Base-by-base conservation (phyloP, 106 monocot genomes). In the Dioscorea zingiberensis region DNA sequence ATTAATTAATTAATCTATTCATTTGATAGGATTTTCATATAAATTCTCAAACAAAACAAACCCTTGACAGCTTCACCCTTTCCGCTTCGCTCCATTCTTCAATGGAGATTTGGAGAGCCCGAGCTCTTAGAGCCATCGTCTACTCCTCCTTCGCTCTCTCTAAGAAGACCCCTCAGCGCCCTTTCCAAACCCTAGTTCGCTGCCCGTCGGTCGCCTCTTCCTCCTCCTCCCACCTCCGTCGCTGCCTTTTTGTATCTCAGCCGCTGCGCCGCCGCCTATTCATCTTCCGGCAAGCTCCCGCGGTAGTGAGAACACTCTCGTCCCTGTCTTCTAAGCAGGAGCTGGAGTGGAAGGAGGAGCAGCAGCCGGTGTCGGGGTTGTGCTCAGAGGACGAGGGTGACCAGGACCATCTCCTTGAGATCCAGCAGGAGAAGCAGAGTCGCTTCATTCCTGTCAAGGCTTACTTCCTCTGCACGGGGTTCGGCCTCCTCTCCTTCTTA, bases 391-490 rank as follows among this genome's bases (percentile, higher is more conserved):
- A 83, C 21, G 85, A 81, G 24, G 58, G 59, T 2, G 84, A 80
- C 58, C 74, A 72, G 27, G 85, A 87, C 16, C 90, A 85, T 48
- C 70, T 94, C 21, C 54, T 91, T 18, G 81, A 88, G 74, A 85
- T 83, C 11, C 88, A 85, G 78, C 95, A 89, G 74, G 88, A 83
- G 88, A 85, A 91, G 69, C 80, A 79, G 71, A 83, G 80, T 75
- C 82, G 95, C 27, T 85, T 91, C 67, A 67, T 97, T 21, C 85
- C 91, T 25, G 87, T 97, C 60, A 97, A 97, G 72, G 91, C 95
- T 21, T 97, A 78, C 74, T 97, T 91, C 71, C 55, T 91, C 38
- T 91, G 81, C 61, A 97, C 95, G 46, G 79, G 88, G 95, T 87
- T 24, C 2, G 28, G 30, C 2, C 21, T 67, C 22, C 5, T 12